Evolutionary conservation across 495 filamentous ascomycete genomes (phyloP).

Genomic region (Parathielavia appendiculata): DNA sequence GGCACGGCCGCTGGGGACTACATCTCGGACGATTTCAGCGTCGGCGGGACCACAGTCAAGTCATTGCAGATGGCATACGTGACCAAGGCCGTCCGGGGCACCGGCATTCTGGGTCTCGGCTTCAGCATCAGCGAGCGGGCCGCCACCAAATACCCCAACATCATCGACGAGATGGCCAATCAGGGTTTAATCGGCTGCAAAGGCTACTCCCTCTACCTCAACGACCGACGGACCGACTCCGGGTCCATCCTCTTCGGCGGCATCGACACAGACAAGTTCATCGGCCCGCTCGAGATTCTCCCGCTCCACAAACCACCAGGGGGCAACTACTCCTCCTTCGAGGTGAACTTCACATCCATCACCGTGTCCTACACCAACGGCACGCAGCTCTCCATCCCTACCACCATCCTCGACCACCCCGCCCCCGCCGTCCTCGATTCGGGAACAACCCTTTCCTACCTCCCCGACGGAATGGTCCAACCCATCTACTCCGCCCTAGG

Average conservation of each 20-base stretch:
- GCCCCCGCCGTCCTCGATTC: conserved; percentile 75
- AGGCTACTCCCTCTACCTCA: conserved; percentile 83
- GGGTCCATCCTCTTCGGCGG: conserved; percentile 89
- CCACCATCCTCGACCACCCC: conserved; percentile 33
- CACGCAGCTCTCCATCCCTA: conserved; percentile 32
- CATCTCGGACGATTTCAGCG: conserved; percentile 64
- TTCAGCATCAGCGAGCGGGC: conserved; percentile 72
- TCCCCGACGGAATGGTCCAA: conserved; percentile 58
- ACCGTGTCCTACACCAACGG: conserved; percentile 32
- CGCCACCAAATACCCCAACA: conserved; percentile 62
- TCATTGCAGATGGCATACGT: conserved; percentile 81
- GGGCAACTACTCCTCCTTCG: conserved; percentile 36
- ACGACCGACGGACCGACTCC: conserved; percentile 55
- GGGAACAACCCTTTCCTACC: conserved; percentile 74
- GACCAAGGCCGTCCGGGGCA: conserved; percentile 57
- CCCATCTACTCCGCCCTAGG: conserved; percentile 54
- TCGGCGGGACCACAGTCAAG: conserved; percentile 60
- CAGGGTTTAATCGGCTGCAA: conserved; percentile 67
- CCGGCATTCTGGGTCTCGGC: conserved; percentile 87
- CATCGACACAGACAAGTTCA: conserved; percentile 79
- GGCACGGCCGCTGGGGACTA: conserved; percentile 60
- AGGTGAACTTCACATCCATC: conserved; percentile 35
- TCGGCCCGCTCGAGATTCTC: conserved; percentile 63
- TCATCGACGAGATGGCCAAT: conserved; percentile 66
- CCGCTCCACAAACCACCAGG: conserved; percentile 53